These are phyloP conservation scores for Dendrocalamus sinicus DNA, from an alignment of 176 grass and related monocot genomes.

Conservation along the genomic window DNA sequence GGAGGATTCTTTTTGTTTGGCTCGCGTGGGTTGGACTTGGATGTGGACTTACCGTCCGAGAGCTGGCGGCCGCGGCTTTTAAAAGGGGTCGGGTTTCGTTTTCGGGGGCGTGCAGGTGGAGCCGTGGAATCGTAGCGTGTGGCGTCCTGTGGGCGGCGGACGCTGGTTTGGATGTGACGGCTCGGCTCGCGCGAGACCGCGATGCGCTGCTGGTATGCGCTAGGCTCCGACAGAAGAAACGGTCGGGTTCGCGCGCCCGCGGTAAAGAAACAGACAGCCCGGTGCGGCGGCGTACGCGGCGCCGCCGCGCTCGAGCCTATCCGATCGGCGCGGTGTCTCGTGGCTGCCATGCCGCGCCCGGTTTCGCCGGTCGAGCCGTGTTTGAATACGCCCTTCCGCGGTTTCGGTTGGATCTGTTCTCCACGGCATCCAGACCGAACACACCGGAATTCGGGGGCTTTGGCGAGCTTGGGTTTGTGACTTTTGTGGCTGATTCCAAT, in stretches of 20 bases:
- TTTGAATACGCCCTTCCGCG: not conserved
- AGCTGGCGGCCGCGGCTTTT: slow-evolving; percentile 24
- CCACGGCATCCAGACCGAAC: not conserved
- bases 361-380: not conserved
- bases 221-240: slow-evolving; percentile 26
- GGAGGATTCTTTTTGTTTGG: not conserved
- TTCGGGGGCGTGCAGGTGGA: not conserved
- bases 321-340: not conserved
- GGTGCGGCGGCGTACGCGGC: not conserved
- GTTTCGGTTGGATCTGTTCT: not conserved
- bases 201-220: slow-evolving; percentile 27
- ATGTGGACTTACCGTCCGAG: slow-evolving; percentile 17
- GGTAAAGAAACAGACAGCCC: not conserved
- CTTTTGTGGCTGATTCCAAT: too few relatives aligned
- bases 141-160: slow-evolving; percentile 44
- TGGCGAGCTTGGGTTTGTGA: not conserved
- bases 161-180: slow-evolving; percentile 26
- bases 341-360: not conserved
- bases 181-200: slow-evolving; percentile 4
- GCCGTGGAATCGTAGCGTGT: slow-evolving; percentile 5
- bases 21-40: not conserved
- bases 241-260: not conserved
- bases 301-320: not conserved
- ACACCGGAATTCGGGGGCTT: not conserved
- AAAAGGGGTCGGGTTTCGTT: not conserved